These are phyloP conservation scores for Monilinia laxa DNA, from an alignment of 2,329 filamentous ascomycete genomes.

Conservation along the genomic window DNA sequence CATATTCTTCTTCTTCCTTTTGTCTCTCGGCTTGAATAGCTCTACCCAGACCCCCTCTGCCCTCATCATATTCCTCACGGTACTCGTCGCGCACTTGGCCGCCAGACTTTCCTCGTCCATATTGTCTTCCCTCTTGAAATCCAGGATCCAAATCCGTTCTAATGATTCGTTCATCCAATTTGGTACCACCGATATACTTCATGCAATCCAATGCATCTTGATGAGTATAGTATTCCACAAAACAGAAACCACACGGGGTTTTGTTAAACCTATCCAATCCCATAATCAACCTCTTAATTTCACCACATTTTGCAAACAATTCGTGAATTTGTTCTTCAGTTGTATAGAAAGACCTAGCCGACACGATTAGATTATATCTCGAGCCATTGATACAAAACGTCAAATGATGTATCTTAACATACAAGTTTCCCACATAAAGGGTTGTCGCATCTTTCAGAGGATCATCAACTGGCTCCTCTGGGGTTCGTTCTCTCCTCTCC, in stretches of 20 bases:
- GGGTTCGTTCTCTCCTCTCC: constrained; percentile 47
- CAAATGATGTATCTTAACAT: constrained; percentile 42
- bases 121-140: constrained; percentile 94
- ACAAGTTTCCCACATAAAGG: constrained; percentile 96
- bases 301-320: constrained; percentile 91
- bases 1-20: constrained; percentile 60
- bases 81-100: constrained; percentile 98
- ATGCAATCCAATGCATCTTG: constrained; percentile 96
- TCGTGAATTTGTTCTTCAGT: constrained; percentile 99
- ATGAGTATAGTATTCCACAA: constrained; percentile 98
- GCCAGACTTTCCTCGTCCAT: constrained; percentile 90
- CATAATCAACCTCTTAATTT: constrained; percentile 98
- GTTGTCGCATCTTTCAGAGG: constrained; percentile 86
- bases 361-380: constrained; percentile 12
- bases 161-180: constrained; percentile 95
- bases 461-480: constrained; percentile 64
- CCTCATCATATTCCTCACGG: constrained; percentile 93
- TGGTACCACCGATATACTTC: constrained; percentile 98
- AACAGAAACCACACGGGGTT: constrained; percentile 98
- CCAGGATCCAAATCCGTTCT: constrained; percentile 93
- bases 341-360: constrained; percentile 83
- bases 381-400: background rate
- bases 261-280: constrained; percentile 95
- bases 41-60: constrained; percentile 83
- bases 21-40: constrained; percentile 65